Percentiles rank a stretch among this genome's conserved stretches.
These are phyloP conservation scores for Lachancea dasiensis DNA, from an alignment of 805 yeast genomes.

Conservation along the genomic window DNA sequence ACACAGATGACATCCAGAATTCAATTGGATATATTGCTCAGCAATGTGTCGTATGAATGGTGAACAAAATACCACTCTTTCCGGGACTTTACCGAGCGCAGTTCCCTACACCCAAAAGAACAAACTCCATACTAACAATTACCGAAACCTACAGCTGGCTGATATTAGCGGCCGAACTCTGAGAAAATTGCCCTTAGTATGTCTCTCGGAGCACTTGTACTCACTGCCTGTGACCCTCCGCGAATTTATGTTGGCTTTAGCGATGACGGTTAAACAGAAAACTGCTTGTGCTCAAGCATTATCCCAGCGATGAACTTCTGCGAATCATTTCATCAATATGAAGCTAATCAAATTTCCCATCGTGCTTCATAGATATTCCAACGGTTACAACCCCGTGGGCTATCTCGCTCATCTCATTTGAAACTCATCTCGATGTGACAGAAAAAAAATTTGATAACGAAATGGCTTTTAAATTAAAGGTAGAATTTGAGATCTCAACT, in stretches of 20 bases:
- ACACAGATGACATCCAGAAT: slow-evolving; percentile 10
- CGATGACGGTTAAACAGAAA: slow-evolving; percentile 7
- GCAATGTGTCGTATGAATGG: slow-evolving; percentile 26
- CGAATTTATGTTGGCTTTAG: slow-evolving; percentile 24
- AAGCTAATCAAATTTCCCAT: not conserved
- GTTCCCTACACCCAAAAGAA: no score
- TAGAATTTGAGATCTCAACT: not conserved
- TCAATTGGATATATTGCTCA: slow-evolving; percentile 16
- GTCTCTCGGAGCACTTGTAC: slow-evolving; percentile 26
- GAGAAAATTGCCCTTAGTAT: slow-evolving; percentile 25
- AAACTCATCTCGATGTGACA: not conserved
- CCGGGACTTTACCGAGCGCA: no score
- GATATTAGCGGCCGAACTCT: slow-evolving; percentile 29
- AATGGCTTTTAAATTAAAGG: no score
- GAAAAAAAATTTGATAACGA: not conserved
- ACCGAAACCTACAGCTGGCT: slow-evolving; percentile 11
- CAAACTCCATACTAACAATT: slow-evolving; percentile 5
- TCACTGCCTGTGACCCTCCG: slow-evolving; percentile 22
- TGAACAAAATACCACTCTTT: not conserved
- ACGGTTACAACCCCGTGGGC: no score
- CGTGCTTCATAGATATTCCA: no score
- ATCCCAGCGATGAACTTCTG: no score
- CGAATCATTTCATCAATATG: not conserved
- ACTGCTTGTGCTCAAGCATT: not conserved
- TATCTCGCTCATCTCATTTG: no score